A percentile compares a stretch with the other conserved stretches of the same genome.
phyloP scores from a whole-genome alignment of 306 rosid genomes.

The Alnus rubra region DNA sequence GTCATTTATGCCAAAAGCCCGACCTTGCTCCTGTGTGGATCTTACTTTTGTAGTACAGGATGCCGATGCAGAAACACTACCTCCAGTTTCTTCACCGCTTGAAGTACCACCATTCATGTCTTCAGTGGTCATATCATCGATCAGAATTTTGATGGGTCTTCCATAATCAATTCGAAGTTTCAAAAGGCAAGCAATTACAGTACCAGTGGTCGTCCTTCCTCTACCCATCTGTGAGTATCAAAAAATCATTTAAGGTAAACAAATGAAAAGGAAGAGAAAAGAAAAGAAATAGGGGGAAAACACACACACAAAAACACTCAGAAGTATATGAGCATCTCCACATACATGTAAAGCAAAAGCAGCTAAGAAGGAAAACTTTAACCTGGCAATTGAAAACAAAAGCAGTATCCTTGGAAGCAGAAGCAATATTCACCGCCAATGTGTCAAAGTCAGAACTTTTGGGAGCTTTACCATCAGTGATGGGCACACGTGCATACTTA shows the following conservation, averaged over 20 bases:
- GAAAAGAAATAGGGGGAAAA: neutral
- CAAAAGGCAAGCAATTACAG: conserved; percentile 89
- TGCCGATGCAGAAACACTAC: conserved; percentile 32
- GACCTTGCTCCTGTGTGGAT: conserved; percentile 48
- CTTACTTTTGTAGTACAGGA: conserved; percentile 35
- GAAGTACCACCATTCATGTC: conserved; percentile 60
- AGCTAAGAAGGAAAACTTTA: conserved; percentile 30
- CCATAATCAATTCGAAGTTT: conserved; percentile 83
- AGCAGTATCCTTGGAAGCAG: conserved; percentile 71
- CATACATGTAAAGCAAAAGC: conserved; percentile 16
- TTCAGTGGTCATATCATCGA: conserved; percentile 48
- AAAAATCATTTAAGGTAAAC: conserved; percentile 21
- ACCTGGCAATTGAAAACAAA: conserved; percentile 97
- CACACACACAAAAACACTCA: neutral
- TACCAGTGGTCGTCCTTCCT: conserved; percentile 95
- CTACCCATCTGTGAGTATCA: conserved; percentile 71
- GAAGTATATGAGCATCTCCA: conserved; percentile 2
- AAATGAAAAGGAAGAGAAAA: conserved; percentile 17
- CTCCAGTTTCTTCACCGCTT: conserved; percentile 73
- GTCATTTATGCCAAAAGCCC: conserved; percentile 85
- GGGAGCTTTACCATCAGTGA: conserved; percentile 93
- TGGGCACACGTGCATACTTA: conserved; percentile 93
- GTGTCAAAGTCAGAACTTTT: conserved; percentile 84
- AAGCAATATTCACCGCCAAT: conserved; percentile 71
- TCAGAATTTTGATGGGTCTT: conserved; percentile 72